phyloP scores from a whole-genome alignment of 23 red algal genomes.

The Gracilaria caudata region DNA sequence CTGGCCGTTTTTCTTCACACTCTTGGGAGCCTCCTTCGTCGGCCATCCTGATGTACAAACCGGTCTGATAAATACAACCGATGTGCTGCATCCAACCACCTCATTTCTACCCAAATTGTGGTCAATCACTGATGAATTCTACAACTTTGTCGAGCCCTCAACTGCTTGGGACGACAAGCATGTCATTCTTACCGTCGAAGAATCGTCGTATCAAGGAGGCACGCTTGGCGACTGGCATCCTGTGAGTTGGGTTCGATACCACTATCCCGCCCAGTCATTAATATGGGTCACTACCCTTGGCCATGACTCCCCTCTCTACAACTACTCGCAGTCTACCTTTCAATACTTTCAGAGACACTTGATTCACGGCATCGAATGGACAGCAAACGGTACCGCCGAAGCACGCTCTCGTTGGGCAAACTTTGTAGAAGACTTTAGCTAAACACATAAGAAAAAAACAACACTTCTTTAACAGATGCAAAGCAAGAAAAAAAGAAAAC shows the following conservation, averaged over 20 bases:
- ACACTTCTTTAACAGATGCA: too few relatives aligned
- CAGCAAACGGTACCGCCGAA: background rate
- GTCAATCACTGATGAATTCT: conserved; percentile 4
- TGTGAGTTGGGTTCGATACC: conserved; percentile 11
- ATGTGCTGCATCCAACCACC: conserved; percentile 6
- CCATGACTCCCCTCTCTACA: background rate
- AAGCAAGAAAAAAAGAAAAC: too few relatives aligned
- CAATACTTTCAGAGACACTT: conserved; percentile 5
- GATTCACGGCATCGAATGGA: conserved; percentile 17
- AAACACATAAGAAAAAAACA: background rate
- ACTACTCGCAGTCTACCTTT: background rate
- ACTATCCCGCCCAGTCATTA: background rate
- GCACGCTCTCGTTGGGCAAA: background rate
- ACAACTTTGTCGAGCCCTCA: conserved; percentile 1
- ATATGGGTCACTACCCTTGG: conserved; percentile 25
- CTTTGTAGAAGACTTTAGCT: background rate
- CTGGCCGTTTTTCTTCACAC: conserved; percentile 1
- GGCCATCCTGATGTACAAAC: conserved; percentile 20
- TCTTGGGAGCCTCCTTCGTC: background rate
- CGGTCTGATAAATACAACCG: background rate
- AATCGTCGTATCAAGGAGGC: conserved; percentile 8
- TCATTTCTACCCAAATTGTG: background rate
- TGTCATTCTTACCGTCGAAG: conserved; percentile 10
- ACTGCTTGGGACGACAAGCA: background rate
- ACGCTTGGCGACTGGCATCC: conserved; percentile 8